phyloP scores from a whole-genome alignment of 306 rosid genomes.

The Casuarina cunninghamiana region DNA sequence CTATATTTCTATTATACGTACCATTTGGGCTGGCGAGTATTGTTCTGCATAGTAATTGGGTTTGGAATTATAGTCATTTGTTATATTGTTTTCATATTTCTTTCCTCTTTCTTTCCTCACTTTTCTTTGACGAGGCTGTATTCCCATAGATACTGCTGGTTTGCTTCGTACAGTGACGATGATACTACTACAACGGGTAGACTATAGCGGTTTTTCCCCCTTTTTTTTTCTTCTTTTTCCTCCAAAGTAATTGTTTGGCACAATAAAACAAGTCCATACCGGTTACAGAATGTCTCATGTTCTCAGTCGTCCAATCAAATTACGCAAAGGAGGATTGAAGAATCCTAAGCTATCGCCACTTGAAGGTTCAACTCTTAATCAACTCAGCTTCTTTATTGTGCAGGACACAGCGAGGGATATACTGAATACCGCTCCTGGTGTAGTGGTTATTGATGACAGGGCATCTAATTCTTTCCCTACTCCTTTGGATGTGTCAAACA shows the following conservation, averaged over 20 bases:
- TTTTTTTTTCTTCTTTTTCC: not conserved
- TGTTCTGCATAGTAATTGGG: not conserved
- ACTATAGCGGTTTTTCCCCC: not conserved
- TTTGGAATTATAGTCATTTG: not conserved
- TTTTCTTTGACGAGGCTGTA: not conserved
- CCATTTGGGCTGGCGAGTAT: not conserved
- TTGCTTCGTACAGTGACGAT: not conserved
- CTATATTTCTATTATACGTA: not conserved
- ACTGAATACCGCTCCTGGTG: conserved; percentile 79
- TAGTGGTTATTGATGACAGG: conserved; percentile 85
- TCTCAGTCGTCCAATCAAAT: not conserved
- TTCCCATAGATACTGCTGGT: not conserved
- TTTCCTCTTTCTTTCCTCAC: conserved; percentile 12
- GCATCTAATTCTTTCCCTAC: conserved; percentile 84
- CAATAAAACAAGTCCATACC: not conserved
- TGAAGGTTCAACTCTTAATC: not conserved
- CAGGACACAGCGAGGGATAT: conserved; percentile 81
- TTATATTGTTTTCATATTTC: too few species aligned
- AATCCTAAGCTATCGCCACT: not conserved
- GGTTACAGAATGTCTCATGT: not conserved
- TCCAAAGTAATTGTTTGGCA: not conserved
- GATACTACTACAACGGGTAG: not conserved
- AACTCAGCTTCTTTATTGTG: conserved; percentile 12
- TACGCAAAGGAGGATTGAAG: not conserved
- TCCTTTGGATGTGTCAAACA: conserved; percentile 89